A percentile compares a stretch with the other conserved stretches of the same genome.
These are phyloP conservation scores for Fusarium compactum DNA, from an alignment of 2,329 filamentous ascomycete genomes.

Conservation along the genomic window DNA sequence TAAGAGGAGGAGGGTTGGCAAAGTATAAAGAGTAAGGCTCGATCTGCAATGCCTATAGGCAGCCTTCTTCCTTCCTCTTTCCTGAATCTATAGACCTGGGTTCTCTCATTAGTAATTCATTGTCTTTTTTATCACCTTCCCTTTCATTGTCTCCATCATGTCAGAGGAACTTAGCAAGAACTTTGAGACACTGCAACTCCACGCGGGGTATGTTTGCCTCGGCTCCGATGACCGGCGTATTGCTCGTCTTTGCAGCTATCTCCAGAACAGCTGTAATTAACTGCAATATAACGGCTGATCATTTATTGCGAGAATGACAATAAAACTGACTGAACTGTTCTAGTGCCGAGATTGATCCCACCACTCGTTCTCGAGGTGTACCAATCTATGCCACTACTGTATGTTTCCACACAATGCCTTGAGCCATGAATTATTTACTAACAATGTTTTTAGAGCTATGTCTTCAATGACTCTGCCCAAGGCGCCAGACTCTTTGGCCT, in stretches of 20 bases:
- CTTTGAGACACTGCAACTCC: conserved; percentile 88
- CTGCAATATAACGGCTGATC: not conserved
- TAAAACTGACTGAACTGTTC: conserved; percentile 21
- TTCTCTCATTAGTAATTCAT: not conserved
- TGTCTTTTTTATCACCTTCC: not conserved
- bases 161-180: conserved; percentile 64
- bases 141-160: conserved; percentile 43
- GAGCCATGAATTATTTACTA: not conserved
- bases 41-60: not conserved
- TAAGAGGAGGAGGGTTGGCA: not conserved
- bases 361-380: conserved; percentile 89
- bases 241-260: not conserved
- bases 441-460: conserved; percentile 73
- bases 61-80: not conserved
- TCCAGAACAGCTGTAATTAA: conserved; percentile 2
- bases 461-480: conserved; percentile 96
- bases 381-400: conserved; percentile 95
- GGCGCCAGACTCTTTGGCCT: conserved; percentile 95
- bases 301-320: not conserved
- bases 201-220: conserved; percentile 74
- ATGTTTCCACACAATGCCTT: conserved; percentile 12
- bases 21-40: conserved; percentile 45
- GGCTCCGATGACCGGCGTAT: conserved; percentile 32
- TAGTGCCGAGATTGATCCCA: conserved; percentile 82
- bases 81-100: not conserved